Evolutionary conservation across 208 protist genomes (phyloP).

Genomic region (Leishmania martiniquensis): DNA sequence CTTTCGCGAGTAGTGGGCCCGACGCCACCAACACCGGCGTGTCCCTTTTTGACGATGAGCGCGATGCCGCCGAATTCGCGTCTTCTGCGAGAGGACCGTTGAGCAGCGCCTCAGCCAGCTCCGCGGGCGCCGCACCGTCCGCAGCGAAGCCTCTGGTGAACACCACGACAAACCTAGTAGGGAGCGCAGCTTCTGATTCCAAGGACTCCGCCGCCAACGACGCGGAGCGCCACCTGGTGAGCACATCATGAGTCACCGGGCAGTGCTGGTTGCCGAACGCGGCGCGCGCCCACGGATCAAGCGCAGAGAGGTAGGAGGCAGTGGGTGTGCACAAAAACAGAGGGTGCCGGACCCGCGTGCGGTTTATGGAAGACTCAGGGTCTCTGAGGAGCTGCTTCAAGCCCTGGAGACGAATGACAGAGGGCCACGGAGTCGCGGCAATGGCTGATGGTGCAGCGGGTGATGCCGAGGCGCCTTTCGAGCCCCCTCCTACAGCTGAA

Average conservation of each 20-base stretch:
- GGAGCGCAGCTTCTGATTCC: neutral
- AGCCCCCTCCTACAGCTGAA: neutral
- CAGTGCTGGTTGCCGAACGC: conserved; percentile 12
- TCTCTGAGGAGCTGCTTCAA: neutral
- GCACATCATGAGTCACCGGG: conserved; percentile 18
- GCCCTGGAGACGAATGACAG: neutral
- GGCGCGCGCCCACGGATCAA: conserved; percentile 23
- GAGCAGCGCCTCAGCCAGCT: conserved; percentile 30
- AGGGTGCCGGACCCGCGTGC: neutral
- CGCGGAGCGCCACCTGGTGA: conserved; percentile 27
- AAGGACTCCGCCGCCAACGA: neutral
- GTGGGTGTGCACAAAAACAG: conserved; percentile 37
- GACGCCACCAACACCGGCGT: conserved; percentile 54
- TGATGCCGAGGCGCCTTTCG: neutral
- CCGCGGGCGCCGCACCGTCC: conserved; percentile 38
- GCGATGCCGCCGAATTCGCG: neutral
- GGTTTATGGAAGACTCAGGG: neutral
- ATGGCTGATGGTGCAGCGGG: neutral
- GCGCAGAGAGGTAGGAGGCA: conserved; percentile 14
- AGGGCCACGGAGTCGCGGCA: conserved; percentile 3
- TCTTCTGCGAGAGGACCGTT: conserved; percentile 4
- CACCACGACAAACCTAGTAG: conserved; percentile 23
- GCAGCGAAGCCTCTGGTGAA: conserved; percentile 63
- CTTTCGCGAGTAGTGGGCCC: conserved; percentile 66
- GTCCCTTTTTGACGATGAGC: neutral